Evolutionary conservation across 2,329 filamentous ascomycete genomes (phyloP), one percentile per base, ranked within the genome.

Genomic region (Sodiomyces alkalinus): DNA sequence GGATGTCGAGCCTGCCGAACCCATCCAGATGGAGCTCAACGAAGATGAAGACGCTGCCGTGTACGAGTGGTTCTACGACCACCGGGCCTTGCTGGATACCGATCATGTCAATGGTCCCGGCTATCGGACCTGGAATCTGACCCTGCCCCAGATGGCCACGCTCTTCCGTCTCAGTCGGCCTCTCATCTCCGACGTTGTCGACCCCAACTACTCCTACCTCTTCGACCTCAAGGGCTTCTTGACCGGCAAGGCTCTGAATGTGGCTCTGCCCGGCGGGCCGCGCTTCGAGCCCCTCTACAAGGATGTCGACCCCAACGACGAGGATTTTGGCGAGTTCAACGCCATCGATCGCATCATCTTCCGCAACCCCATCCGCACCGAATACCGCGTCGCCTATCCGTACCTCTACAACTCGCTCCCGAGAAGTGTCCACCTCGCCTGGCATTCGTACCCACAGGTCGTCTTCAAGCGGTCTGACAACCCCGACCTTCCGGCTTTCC

Each of bases 311-410:
- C 90, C 90, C 2, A 98, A 98, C 43, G 87, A 96, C 41, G 90
- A 98, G 52, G 90, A 98, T 48, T 98, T 98, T 55, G 90, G 90
- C 54, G 90, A 98, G 54, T 98, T 98, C 65, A 98, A 98, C 47
- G 90, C 90, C 19, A 98, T 98, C 43, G 90, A 98, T 47, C 82
- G 92, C 41, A 98, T 98, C 55, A 98, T 98, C 41, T 98, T 98
- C 66, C 80, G 90, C 39, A 78, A 80, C 26, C 86, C 87, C 1
- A 92, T 96, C 39, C 75, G 87, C 41, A 98, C 87, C 7, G 90
- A 98, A 55, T 94, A 92, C 46, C 75, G 87, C 25, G 90, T 98
- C 23, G 85, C 85, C 1, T 96, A 82, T 49, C 90, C 90, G 1
- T 94, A 79, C 50, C 64, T 98, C 5, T 98, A 98, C 60, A 98